Percentiles rank a stretch among this genome's conserved stretches.
Evolutionary conservation across 73 alveolate species (phyloP).

Genomic region (Symbiodinium natans): DNA sequence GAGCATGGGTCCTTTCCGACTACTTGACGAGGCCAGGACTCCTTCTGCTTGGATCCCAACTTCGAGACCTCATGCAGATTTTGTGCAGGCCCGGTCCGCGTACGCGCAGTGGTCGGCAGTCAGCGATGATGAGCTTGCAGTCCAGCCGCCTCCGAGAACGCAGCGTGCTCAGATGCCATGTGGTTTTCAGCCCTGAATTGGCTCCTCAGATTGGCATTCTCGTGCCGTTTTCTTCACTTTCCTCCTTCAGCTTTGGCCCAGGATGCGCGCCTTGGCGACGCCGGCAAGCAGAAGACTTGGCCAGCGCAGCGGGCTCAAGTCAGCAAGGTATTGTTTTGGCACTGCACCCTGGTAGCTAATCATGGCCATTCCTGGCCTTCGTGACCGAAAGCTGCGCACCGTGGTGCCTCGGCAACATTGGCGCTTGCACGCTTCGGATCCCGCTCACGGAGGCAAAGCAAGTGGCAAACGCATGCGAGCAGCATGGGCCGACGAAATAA

Average conservation of each 20-base stretch:
- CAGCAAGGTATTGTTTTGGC: too few relatives aligned
- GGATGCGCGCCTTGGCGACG: background rate
- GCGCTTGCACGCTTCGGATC: too few relatives aligned
- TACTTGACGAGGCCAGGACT: background rate
- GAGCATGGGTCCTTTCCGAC: background rate
- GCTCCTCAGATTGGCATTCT: background rate
- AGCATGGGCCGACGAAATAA: too few relatives aligned
- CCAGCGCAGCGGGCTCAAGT: background rate
- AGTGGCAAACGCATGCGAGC: too few relatives aligned
- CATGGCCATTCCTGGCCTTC: too few relatives aligned
- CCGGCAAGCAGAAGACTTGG: background rate
- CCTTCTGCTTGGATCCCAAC: background rate
- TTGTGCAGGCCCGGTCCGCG: background rate
- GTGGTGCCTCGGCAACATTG: too few relatives aligned
- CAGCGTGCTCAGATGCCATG: background rate
- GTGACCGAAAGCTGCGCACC: too few relatives aligned
- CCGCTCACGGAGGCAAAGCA: too few relatives aligned
- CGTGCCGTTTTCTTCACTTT: background rate
- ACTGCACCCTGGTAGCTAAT: too few relatives aligned
- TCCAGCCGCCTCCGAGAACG: background rate
- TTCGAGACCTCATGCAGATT: background rate
- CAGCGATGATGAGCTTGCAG: background rate
- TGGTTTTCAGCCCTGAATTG: too few relatives aligned
- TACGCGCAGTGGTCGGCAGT: constrained; percentile 1
- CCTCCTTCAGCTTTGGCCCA: background rate